Base-by-base conservation (phyloP, 2,329 filamentous ascomycete genomes). In the Hypoxylon sp. region DNA sequence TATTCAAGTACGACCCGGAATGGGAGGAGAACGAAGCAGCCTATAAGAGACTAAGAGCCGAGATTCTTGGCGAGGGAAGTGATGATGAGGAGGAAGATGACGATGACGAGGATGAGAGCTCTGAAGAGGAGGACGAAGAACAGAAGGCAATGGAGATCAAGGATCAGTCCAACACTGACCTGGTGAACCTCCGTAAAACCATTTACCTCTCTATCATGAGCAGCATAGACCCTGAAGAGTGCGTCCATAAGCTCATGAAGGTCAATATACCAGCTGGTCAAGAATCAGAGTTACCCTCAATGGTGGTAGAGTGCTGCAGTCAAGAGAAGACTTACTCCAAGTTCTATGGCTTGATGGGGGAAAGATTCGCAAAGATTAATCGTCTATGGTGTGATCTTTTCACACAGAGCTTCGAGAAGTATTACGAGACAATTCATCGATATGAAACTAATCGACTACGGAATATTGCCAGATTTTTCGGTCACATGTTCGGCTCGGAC, bases 201-300 rank as follows among this genome's bases (percentile, higher is more conserved):
- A 99, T 98, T 74, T 99, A 99, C 80, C 86, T 99, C 68, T 99
- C 95, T 10, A 97, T 99, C 79, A 97, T 97, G 93, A 97, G 93
- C 41, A 96, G 93, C 75, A 93, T 96, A 72, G 93, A 97, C 65
- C 97, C 97, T 61, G 96, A 99, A 81, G 96, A 99, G 88, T 94
- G 93, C 65, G 94, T 93, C 66, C 96, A 99, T 84, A 99, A 98
- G 82, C 86, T 99, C 71, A 96, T 98, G 89, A 94, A 93, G 81
- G 90, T 99, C 78, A 93, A 93, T 70, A 86, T 99, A 9, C 96
- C 96, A 0, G 84, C 89, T 11, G 96, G 96, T 3, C 88, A 95
- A 76, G 96, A 99, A 79, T 86, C 90, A 5, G 96, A 99, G 79
- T 85, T 99, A 48, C 94, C 94, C 0, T 97, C 93, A 21, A 99